Percentiles rank a stretch among this genome's conserved stretches.
phyloP scores from a whole-genome alignment of 2,329 filamentous ascomycete species.

The Hypoxylon sp. region DNA sequence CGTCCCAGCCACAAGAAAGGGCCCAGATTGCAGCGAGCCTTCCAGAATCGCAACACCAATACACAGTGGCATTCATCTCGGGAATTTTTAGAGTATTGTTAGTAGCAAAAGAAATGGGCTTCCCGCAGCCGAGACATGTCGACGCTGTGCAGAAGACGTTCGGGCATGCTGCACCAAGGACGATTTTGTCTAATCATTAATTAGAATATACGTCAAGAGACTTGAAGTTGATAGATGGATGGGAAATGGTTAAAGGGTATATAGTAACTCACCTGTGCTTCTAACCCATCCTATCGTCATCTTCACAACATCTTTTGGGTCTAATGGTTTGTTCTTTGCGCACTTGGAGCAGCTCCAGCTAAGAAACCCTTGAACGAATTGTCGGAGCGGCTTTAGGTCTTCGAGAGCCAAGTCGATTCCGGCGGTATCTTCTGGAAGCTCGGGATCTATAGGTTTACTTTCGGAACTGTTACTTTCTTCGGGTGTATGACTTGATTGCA shows the following conservation, averaged over 20 bases:
- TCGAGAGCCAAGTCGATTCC: neutral
- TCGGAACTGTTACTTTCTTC: conserved; percentile 16
- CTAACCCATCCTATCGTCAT: conserved; percentile 28
- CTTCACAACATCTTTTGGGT: conserved; percentile 15
- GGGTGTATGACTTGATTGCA: neutral
- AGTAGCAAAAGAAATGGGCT: neutral
- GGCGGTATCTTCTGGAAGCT: conserved; percentile 10
- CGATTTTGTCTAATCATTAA: too few relatives aligned
- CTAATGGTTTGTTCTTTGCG: conserved; percentile 10
- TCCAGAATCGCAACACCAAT: conserved; percentile 39
- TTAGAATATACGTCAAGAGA: too few relatives aligned
- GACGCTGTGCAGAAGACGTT: conserved; percentile 10
- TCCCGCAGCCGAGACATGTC: conserved; percentile 39
- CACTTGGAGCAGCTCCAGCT: conserved; percentile 27
- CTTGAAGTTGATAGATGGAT: too few relatives aligned
- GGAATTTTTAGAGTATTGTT: neutral
- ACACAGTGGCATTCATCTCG: neutral
- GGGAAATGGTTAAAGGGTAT: too few relatives aligned
- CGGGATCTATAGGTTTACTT: conserved; percentile 4
- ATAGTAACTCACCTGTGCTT: conserved; percentile 28
- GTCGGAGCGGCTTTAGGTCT: conserved; percentile 22
- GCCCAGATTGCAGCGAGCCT: conserved; percentile 39
- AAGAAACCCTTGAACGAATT: conserved; percentile 22
- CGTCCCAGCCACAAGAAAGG: conserved; percentile 36
- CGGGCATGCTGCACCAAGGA: conserved; percentile 30